Conservation (phyloP, 192 early-diverging fungal species). For the Mortierella claussenii region DNA sequence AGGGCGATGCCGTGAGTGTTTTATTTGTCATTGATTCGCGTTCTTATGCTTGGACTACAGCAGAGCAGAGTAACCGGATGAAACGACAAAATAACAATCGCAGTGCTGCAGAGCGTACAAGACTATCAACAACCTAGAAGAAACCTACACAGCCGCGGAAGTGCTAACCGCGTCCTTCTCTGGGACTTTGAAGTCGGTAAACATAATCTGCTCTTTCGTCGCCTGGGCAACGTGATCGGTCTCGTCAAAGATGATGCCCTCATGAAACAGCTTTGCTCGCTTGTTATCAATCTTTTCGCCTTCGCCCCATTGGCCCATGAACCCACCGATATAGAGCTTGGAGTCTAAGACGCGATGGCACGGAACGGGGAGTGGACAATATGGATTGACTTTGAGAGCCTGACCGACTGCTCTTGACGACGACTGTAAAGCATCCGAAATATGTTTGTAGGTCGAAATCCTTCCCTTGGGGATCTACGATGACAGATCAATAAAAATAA, state of each 20-base stretch:
- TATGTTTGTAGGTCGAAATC: constrained; percentile 74
- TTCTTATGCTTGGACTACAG: too few species aligned
- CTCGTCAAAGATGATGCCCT: constrained; percentile 71
- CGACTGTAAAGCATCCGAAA: constrained; percentile 69
- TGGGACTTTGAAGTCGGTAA: constrained; percentile 57
- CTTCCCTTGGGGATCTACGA: constrained; percentile 65
- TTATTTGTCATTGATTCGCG: too few species aligned
- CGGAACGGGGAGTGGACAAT: constrained; percentile 73
- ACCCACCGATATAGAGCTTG: constrained; percentile 75
- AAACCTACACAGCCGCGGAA: background rate
- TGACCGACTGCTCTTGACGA: constrained; percentile 74
- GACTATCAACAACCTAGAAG: too few species aligned
- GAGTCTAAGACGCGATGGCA: constrained; percentile 77
- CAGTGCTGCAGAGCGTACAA: too few species aligned
- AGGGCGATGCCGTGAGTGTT: too few species aligned
- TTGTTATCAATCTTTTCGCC: constrained; percentile 74
- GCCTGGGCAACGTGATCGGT: constrained; percentile 55
- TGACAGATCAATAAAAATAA: too few species aligned
- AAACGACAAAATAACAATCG: too few species aligned
- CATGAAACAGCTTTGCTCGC: constrained; percentile 70
- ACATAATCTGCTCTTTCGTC: constrained; percentile 59
- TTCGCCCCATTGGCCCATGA: constrained; percentile 69
- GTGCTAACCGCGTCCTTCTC: background rate
- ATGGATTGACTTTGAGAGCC: constrained; percentile 75
- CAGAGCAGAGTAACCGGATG: too few species aligned